Evolutionary conservation across 805 yeast genomes (phyloP).

Genomic region (Metschnikowia lochheadii): DNA sequence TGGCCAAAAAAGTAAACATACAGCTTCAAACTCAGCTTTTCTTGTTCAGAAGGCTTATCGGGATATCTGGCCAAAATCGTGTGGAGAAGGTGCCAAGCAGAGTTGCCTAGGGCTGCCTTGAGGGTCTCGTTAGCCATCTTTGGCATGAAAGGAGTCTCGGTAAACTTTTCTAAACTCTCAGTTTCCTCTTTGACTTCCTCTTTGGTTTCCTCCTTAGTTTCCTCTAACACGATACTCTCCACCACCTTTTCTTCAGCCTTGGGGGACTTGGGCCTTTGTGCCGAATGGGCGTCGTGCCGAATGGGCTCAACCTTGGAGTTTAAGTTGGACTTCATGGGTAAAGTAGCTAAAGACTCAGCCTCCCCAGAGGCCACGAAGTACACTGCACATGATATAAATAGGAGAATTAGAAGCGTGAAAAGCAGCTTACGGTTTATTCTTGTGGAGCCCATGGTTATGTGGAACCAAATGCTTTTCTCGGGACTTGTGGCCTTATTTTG

Average conservation of each 20-base stretch:
- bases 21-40: constrained; percentile 56
- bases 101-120: constrained; percentile 80
- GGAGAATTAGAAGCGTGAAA: constrained; percentile 11
- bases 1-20: constrained; percentile 78
- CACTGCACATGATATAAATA: constrained; percentile 15
- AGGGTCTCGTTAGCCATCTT: constrained; percentile 84
- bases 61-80: constrained; percentile 92
- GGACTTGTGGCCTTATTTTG: background rate
- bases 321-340: constrained; percentile 1
- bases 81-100: constrained; percentile 89
- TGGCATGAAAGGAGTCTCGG: constrained; percentile 74
- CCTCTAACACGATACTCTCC: background rate
- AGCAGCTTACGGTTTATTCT: constrained; percentile 13
- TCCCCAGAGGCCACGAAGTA: constrained; percentile 19
- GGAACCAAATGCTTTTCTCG: background rate
- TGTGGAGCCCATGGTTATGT: constrained; percentile 1
- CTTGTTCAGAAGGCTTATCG: constrained; percentile 63
- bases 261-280: background rate
- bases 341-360: constrained; percentile 6
- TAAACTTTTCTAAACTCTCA: constrained; percentile 11
- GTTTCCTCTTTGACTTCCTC: background rate
- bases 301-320: background rate
- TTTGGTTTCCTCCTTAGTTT: background rate
- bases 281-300: background rate
- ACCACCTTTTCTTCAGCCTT: background rate